Percentiles rank a stretch among this genome's conserved stretches.
Evolutionary conservation across 495 filamentous ascomycete genomes (phyloP).

Genomic region (Daldinia grandis): DNA sequence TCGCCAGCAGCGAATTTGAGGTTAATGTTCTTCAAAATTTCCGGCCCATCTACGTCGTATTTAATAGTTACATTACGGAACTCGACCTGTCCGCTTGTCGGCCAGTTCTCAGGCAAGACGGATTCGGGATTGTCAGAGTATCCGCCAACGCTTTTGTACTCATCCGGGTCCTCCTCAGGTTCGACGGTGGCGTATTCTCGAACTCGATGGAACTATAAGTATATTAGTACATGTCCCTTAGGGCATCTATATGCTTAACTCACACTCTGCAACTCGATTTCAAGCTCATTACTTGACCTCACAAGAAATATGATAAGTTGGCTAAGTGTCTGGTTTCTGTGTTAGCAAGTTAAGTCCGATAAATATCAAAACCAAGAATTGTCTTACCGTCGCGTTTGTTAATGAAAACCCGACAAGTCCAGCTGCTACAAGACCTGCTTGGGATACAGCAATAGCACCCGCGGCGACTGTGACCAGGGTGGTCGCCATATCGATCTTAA

Average conservation of each 20-base stretch:
- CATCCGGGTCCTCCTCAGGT: constrained; percentile 53
- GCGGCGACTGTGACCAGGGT: constrained; percentile 56
- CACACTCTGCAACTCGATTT: constrained; percentile 59
- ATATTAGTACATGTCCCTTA: not conserved
- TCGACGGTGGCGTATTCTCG: constrained; percentile 57
- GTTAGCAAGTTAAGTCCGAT: constrained; percentile 16
- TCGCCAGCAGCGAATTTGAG: constrained; percentile 62
- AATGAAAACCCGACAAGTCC: constrained; percentile 61
- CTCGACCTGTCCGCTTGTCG: constrained; percentile 56
- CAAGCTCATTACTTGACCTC: constrained; percentile 58
- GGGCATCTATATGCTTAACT: constrained; percentile 15
- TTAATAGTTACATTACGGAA: constrained; percentile 60
- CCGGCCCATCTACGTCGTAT: constrained; percentile 56
- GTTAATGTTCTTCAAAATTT: constrained; percentile 61
- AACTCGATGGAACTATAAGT: constrained; percentile 54
- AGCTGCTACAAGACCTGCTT: constrained; percentile 51
- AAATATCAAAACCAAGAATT: not conserved
- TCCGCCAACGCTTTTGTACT: constrained; percentile 32
- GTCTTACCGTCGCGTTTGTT: constrained; percentile 54
- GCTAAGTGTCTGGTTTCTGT: constrained; percentile 46
- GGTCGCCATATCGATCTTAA: constrained; percentile 58
- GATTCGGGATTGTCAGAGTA: constrained; percentile 41
- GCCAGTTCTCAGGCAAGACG: constrained; percentile 55
- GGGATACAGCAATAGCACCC: constrained; percentile 56
- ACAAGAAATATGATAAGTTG: constrained; percentile 56